phyloP scores from a whole-genome alignment of 495 filamentous ascomycete species.

The Podospora tetraspora region DNA sequence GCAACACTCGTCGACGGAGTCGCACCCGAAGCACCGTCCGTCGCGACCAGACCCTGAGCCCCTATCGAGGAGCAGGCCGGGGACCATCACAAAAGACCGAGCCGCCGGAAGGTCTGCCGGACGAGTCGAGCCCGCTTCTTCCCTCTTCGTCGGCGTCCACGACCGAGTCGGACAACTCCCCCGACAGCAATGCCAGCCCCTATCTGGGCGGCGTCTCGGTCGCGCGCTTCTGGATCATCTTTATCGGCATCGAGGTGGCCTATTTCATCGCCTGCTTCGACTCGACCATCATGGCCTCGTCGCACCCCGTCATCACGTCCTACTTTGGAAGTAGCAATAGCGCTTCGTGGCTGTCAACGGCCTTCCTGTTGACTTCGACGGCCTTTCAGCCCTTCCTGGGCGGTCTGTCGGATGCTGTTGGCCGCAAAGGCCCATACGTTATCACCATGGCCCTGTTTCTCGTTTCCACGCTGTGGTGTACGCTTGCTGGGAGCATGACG shows the following conservation, averaged over 20 bases:
- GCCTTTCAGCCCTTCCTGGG: constrained; percentile 70
- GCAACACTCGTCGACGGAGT: constrained; percentile 17
- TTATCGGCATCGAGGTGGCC: constrained; percentile 31
- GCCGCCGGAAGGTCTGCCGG: not conserved
- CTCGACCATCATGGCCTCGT: constrained; percentile 74
- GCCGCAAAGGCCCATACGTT: constrained; percentile 64
- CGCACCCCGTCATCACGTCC: constrained; percentile 75
- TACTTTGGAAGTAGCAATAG: constrained; percentile 69
- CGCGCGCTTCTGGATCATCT: constrained; percentile 37
- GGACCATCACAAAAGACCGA: not conserved
- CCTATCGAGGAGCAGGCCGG: not conserved
- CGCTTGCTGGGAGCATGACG: constrained; percentile 60
- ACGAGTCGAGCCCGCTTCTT: constrained; percentile 20
- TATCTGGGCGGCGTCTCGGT: constrained; percentile 34
- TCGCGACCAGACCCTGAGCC: constrained; percentile 5
- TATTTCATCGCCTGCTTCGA: constrained; percentile 57
- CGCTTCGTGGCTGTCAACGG: constrained; percentile 76
- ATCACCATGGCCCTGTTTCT: constrained; percentile 59
- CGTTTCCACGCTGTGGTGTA: constrained; percentile 66
- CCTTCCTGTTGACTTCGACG: constrained; percentile 72
- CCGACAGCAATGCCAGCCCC: constrained; percentile 13
- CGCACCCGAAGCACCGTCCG: constrained; percentile 8
- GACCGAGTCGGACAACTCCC: constrained; percentile 3
- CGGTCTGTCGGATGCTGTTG: constrained; percentile 65
- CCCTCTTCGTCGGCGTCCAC: not conserved